phyloP scores from a whole-genome alignment of 2,329 filamentous ascomycete genomes.

The Proliferodiscus dingleyae region DNA sequence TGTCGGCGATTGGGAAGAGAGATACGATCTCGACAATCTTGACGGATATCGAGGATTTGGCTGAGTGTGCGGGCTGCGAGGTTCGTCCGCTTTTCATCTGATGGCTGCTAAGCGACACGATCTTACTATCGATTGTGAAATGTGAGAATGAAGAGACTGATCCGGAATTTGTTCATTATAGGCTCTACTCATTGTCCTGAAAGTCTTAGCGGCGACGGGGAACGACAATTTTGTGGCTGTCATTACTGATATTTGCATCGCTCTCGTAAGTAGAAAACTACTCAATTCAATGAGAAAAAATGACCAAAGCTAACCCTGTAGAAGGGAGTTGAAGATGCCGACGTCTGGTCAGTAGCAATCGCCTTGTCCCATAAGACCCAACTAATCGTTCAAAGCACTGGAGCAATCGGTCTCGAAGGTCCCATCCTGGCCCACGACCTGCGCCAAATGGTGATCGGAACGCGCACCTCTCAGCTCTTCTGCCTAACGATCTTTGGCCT shows the following conservation, averaged over 20 bases:
- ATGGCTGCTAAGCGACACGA: too few relatives aligned
- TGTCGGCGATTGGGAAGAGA: conserved; percentile 6
- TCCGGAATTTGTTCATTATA: too few relatives aligned
- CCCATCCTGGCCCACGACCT: conserved; percentile 48
- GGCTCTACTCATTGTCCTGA: conserved; percentile 37
- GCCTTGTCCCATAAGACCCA: neutral
- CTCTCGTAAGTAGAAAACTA: conserved; percentile 13
- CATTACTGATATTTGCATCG: conserved; percentile 33
- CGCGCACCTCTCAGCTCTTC: conserved; percentile 46
- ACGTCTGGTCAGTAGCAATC: conserved; percentile 38
- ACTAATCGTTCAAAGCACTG: conserved; percentile 33
- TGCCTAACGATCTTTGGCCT: conserved; percentile 50
- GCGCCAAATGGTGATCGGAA: conserved; percentile 42
- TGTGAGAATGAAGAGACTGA: too few relatives aligned
- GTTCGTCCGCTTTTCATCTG: neutral
- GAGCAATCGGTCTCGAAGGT: conserved; percentile 46
- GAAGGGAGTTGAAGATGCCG: conserved; percentile 39
- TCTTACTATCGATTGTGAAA: too few relatives aligned
- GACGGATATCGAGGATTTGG: conserved; percentile 30
- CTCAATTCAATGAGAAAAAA: neutral
- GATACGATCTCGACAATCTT: conserved; percentile 24
- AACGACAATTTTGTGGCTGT: conserved; percentile 38
- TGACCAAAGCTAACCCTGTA: neutral
- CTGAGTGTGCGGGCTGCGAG: conserved; percentile 32
- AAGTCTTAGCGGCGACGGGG: conserved; percentile 40